These are phyloP conservation scores for Elsinoe perseae DNA, from an alignment of 2,329 filamentous ascomycete genomes.

Conservation along the genomic window DNA sequence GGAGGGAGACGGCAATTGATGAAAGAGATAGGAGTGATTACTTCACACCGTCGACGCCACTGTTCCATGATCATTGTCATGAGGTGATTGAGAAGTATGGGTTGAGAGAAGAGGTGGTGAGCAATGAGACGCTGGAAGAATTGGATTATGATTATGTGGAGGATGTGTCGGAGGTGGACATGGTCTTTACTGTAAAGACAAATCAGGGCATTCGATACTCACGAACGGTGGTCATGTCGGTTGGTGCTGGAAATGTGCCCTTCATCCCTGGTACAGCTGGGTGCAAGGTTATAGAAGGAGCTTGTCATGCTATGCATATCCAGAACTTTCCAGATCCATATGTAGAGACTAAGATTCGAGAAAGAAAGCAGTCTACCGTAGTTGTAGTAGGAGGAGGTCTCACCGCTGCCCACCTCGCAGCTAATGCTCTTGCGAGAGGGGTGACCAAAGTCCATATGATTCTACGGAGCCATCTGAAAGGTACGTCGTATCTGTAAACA, in stretches of 20 bases:
- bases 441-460: slow-evolving; percentile 62
- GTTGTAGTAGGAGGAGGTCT: slow-evolving; percentile 68
- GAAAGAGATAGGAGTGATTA: slow-evolving; percentile 43
- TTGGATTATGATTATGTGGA: slow-evolving; percentile 51
- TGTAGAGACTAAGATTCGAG: slow-evolving; percentile 47
- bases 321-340: slow-evolving; percentile 48
- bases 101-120: slow-evolving; percentile 47
- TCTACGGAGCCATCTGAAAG: slow-evolving; percentile 52
- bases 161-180: slow-evolving; percentile 35
- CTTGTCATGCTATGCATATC: slow-evolving; percentile 59
- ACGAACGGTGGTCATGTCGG: slow-evolving; percentile 59
- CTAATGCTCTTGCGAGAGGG: slow-evolving; percentile 57
- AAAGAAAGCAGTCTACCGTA: slow-evolving; percentile 50
- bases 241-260: slow-evolving; percentile 60
- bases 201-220: slow-evolving; percentile 49
- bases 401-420: slow-evolving; percentile 65
- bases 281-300: slow-evolving; percentile 34
- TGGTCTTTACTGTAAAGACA: slow-evolving; percentile 59
- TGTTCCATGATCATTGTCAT: slow-evolving; percentile 38
- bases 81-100: slow-evolving; percentile 35
- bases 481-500: slow-evolving; percentile 15
- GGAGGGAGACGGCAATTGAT: slow-evolving; percentile 30
- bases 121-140: slow-evolving; percentile 52
- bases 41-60: slow-evolving; percentile 33
- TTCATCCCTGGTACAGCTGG: slow-evolving; percentile 34